These are phyloP conservation scores for Elsinoe australis DNA, from an alignment of 2,329 filamentous ascomycete species.

Conservation along the genomic window DNA sequence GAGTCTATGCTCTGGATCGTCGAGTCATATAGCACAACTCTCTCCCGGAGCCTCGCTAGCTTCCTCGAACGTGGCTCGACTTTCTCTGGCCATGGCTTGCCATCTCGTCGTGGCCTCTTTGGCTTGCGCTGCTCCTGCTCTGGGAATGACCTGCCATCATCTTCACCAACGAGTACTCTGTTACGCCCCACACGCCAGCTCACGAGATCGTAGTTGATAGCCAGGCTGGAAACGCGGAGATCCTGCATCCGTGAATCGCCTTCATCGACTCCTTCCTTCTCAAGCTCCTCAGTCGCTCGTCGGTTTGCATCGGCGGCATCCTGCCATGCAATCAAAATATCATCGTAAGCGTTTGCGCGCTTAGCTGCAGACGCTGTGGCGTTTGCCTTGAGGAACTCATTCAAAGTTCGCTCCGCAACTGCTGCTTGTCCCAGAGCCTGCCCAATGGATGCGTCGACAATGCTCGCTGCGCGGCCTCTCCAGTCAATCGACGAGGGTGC, in stretches of 20 bases:
- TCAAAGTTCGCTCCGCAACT: conserved; percentile 46
- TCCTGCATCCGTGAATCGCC: conserved; percentile 84
- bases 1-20: conserved; percentile 86
- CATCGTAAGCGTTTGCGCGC: conserved; percentile 80
- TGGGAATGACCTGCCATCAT: conserved; percentile 62
- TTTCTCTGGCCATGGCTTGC: conserved; percentile 41
- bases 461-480: conserved; percentile 75
- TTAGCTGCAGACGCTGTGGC: conserved; percentile 46
- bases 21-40: conserved; percentile 82
- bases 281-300: conserved; percentile 82
- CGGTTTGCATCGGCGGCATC: conserved; percentile 92
- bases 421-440: conserved; percentile 67
- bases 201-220: conserved; percentile 88
- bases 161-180: conserved; percentile 72
- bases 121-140: conserved; percentile 49
- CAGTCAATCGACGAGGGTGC: conserved; percentile 72
- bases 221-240: conserved; percentile 83
- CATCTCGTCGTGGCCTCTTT: conserved; percentile 43
- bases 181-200: conserved; percentile 94
- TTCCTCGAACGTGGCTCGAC: conserved; percentile 66
- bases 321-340: conserved; percentile 80
- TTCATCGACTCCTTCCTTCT: conserved; percentile 72
- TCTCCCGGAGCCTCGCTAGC: conserved; percentile 73
- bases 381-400: conserved; percentile 39
- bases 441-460: conserved; percentile 89